phyloP scores from a whole-genome alignment of 805 yeast species.

The Kluyveromyces dobzhanskii region DNA sequence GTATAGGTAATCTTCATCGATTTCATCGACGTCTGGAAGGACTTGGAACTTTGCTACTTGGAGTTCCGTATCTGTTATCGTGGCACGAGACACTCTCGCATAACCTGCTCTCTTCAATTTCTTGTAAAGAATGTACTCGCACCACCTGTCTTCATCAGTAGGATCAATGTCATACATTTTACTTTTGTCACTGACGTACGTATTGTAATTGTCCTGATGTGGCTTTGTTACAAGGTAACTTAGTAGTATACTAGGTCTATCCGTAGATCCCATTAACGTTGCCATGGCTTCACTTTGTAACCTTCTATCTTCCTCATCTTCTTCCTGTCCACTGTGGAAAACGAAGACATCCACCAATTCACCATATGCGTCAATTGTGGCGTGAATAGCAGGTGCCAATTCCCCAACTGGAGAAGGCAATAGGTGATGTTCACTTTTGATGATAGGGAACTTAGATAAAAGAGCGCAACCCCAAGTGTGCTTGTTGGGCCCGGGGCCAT shows the following conservation, averaged over 20 bases:
- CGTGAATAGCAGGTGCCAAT: constrained; percentile 96
- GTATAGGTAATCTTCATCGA: constrained; percentile 35
- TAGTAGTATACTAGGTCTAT: constrained; percentile 75
- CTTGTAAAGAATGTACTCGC: constrained; percentile 89
- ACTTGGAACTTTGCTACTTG: constrained; percentile 89
- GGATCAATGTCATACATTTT: constrained; percentile 94
- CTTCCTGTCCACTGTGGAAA: constrained; percentile 97
- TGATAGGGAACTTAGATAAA: constrained; percentile 87
- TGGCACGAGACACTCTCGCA: constrained; percentile 86
- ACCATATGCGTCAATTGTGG: constrained; percentile 88
- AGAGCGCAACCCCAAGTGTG: constrained; percentile 98
- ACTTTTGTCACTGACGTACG: constrained; percentile 73
- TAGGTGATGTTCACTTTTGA: constrained; percentile 83
- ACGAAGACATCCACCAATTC: constrained; percentile 84
- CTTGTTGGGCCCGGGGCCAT: constrained; percentile 95
- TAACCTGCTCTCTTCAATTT: constrained; percentile 82
- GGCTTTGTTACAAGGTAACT: constrained; percentile 91
- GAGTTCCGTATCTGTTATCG: constrained; percentile 94
- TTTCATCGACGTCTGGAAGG: constrained; percentile 27
- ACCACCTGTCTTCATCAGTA: constrained; percentile 95
- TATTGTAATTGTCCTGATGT: constrained; percentile 80
- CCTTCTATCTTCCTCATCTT: constrained; percentile 88
- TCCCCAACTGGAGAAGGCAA: constrained; percentile 97
- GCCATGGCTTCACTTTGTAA: constrained; percentile 72
- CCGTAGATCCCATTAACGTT: constrained; percentile 72